Percentiles rank a stretch among this genome's conserved stretches.
Conservation (phyloP, 345 rosid species). For the Citrus maxima region DNA sequence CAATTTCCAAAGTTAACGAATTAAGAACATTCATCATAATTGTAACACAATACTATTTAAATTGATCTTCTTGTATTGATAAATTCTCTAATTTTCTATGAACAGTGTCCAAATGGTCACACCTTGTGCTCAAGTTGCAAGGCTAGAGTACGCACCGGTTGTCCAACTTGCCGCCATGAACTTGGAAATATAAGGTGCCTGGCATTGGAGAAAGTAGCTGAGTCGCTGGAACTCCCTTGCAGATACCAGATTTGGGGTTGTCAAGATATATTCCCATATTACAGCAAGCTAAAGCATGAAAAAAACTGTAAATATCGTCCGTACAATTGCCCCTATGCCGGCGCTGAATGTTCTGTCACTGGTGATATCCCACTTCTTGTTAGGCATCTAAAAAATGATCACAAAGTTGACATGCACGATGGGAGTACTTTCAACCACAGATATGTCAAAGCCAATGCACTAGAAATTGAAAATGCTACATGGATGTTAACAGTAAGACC, state of each 20-base stretch:
- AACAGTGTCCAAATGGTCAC: slow-evolving; percentile 87
- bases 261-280: slow-evolving; percentile 71
- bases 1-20: not conserved
- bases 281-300: slow-evolving; percentile 82
- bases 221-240: slow-evolving; percentile 79
- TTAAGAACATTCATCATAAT: not conserved
- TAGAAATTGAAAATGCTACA: slow-evolving; percentile 90
- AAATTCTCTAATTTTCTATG: slow-evolving; percentile 7
- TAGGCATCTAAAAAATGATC: slow-evolving; percentile 75
- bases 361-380: slow-evolving; percentile 76
- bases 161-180: slow-evolving; percentile 84
- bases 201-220: slow-evolving; percentile 85
- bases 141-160: slow-evolving; percentile 60
- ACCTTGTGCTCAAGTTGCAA: slow-evolving; percentile 80
- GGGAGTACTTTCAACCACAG: slow-evolving; percentile 86
- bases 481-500: slow-evolving; percentile 91
- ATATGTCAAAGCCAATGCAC: slow-evolving; percentile 82
- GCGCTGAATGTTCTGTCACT: slow-evolving; percentile 74
- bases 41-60: not conserved
- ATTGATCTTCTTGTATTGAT: slow-evolving; percentile 6
- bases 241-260: slow-evolving; percentile 70
- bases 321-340: slow-evolving; percentile 82
- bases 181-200: slow-evolving; percentile 91
- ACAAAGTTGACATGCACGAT: slow-evolving; percentile 91
- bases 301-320: slow-evolving; percentile 69